Evolutionary conservation across 2,329 filamentous ascomycete genomes (phyloP).

Genomic region (Clathrospora elynae): DNA sequence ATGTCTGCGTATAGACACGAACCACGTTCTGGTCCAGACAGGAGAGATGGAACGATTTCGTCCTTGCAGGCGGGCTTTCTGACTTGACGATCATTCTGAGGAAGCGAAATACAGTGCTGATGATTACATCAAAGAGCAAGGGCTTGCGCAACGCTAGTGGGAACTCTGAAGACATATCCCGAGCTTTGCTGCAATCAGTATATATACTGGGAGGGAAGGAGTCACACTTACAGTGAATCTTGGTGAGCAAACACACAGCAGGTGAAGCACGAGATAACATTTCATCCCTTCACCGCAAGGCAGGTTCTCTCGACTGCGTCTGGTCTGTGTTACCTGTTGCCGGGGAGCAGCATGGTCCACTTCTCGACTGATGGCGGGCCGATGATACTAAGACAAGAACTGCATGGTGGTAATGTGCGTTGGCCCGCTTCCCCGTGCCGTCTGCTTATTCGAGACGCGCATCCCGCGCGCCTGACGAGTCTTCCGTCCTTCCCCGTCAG

Average conservation of each 20-base stretch:
- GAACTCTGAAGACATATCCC: conserved; percentile 27
- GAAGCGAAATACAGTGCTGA: conserved; percentile 22
- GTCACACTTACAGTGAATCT: conserved; percentile 26
- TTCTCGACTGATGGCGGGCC: conserved; percentile 31
- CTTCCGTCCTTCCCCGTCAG: conserved; percentile 40
- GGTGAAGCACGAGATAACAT: conserved; percentile 33
- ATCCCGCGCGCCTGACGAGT: conserved; percentile 19
- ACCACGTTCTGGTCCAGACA: conserved; percentile 40
- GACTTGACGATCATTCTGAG: conserved; percentile 37
- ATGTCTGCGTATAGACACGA: conserved; percentile 40
- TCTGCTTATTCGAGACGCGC: conserved; percentile 22
- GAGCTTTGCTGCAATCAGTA: conserved; percentile 24
- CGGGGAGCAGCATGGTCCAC: conserved; percentile 30
- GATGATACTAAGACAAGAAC: conserved; percentile 26
- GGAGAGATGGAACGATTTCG: conserved; percentile 36
- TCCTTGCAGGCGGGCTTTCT: conserved; percentile 21
- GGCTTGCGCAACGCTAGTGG: conserved; percentile 26
- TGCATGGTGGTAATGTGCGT: conserved; percentile 3
- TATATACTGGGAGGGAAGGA: conserved; percentile 25
- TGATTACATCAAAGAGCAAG: conserved; percentile 19
- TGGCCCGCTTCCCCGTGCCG: conserved; percentile 32
- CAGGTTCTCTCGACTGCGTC: conserved; percentile 24
- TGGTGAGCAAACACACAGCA: conserved; percentile 34
- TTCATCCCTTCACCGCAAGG: conserved; percentile 40
- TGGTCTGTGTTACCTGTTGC: no score